Evolutionary conservation across 2,329 filamentous ascomycete genomes (phyloP).

Genomic region (Ampelomyces quisqualis): DNA sequence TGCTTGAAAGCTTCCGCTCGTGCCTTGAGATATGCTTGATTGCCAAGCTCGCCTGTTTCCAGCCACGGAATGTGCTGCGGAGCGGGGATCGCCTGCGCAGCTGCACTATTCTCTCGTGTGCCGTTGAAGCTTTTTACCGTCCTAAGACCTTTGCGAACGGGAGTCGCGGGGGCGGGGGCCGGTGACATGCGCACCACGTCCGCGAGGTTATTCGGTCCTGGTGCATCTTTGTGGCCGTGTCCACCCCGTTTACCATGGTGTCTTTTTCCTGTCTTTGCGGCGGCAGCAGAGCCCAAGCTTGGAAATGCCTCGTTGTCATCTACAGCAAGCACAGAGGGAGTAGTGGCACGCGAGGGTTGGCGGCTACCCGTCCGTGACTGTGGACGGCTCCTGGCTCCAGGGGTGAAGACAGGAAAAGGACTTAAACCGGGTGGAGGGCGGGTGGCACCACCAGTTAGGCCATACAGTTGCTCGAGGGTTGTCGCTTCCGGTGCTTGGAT

Average conservation of each 20-base stretch:
- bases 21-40: slow-evolving; percentile 92
- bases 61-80: slow-evolving; percentile 96
- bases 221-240: slow-evolving; percentile 62
- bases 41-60: slow-evolving; percentile 86
- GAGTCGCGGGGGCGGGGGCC: slow-evolving; percentile 65
- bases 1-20: slow-evolving; percentile 96
- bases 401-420: slow-evolving; percentile 60
- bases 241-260: slow-evolving; percentile 89
- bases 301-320: slow-evolving; percentile 97
- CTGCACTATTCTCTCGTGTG: slow-evolving; percentile 73
- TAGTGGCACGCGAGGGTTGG: slow-evolving; percentile 65
- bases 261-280: slow-evolving; percentile 78
- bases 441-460: slow-evolving; percentile 35
- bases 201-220: slow-evolving; percentile 71
- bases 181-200: slow-evolving; percentile 96
- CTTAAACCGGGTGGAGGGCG: slow-evolving; percentile 72
- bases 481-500: slow-evolving; percentile 46
- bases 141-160: slow-evolving; percentile 60
- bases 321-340: slow-evolving; percentile 70
- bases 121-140: slow-evolving; percentile 67
- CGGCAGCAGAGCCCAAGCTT: slow-evolving; percentile 73
- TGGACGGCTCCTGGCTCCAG: slow-evolving; percentile 59
- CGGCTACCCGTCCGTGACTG: slow-evolving; percentile 84
- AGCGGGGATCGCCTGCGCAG: slow-evolving; percentile 78
- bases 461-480: slow-evolving; percentile 48